Evolutionary conservation across 2,329 filamentous ascomycete species (phyloP).

Genomic region (Ophiosphaerella narmari): DNA sequence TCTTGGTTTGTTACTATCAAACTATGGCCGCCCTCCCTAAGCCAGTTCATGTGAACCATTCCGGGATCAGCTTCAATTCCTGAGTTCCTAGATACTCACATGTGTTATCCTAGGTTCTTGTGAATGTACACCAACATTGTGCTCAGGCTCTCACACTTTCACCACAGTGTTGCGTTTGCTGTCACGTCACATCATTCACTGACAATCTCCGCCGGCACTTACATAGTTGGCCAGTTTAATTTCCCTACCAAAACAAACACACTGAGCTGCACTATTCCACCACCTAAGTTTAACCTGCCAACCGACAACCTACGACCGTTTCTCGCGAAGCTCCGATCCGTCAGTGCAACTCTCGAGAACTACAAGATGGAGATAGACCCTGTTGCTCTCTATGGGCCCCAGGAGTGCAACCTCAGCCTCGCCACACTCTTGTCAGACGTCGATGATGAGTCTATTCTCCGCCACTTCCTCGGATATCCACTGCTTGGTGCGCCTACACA

Average conservation of each 20-base stretch:
- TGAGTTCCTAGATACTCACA: no score
- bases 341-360: not conserved
- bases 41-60: not conserved
- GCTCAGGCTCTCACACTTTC: not conserved
- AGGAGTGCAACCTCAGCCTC: not conserved
- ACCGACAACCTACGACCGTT: no score
- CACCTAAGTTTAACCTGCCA: no score
- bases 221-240: no score
- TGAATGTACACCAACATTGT: not conserved
- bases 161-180: not conserved
- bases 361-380: not conserved
- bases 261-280: not conserved
- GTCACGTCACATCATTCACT: no score
- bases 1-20: no score
- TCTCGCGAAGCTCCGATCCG: no score
- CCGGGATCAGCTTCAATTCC: not conserved
- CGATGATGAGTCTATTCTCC: not conserved
- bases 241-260: not conserved
- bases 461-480: conserved; percentile 11
- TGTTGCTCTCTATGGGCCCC: not conserved
- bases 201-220: no score
- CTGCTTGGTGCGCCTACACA: not conserved
- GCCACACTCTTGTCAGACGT: not conserved
- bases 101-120: not conserved
- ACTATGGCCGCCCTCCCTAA: no score